Evolutionary conservation across 805 yeast genomes (phyloP).

Genomic region (Kodamaea kaohsiungensis): DNA sequence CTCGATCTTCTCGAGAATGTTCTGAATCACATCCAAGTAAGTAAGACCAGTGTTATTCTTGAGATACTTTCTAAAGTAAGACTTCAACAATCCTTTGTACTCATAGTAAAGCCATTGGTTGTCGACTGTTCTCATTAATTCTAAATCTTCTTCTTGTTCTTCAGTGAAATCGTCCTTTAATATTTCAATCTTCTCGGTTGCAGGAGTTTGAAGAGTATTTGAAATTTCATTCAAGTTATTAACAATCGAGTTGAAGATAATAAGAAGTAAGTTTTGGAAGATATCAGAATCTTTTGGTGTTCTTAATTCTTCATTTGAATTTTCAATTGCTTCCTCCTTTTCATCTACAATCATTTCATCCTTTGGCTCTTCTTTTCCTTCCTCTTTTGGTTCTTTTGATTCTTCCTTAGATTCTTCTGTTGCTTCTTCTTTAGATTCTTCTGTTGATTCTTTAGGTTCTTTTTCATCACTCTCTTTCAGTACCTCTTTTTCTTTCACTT

Average conservation of each 20-base stretch:
- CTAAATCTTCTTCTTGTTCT: conserved; percentile 24
- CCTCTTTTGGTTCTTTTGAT: background rate
- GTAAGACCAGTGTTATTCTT: conserved; percentile 13
- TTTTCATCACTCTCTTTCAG: no score
- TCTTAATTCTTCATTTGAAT: background rate
- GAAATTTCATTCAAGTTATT: conserved; percentile 31
- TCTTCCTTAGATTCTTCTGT: conserved; percentile 2
- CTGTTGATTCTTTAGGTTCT: background rate
- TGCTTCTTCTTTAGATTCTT: background rate
- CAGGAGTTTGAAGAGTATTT: conserved; percentile 15
- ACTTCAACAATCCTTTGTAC: conserved; percentile 42
- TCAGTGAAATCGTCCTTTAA: conserved; percentile 25
- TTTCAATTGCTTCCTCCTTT: background rate
- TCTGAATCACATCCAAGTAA: conserved; percentile 17
- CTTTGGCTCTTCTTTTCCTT: background rate
- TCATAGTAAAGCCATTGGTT: conserved; percentile 44
- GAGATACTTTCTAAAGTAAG: conserved; percentile 34
- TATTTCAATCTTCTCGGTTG: conserved; percentile 23
- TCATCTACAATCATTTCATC: background rate
- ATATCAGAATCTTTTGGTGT: conserved; percentile 5
- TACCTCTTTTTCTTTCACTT: background rate
- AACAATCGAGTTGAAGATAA: conserved; percentile 27
- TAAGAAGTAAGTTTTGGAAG: conserved; percentile 20
- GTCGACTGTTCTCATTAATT: conserved; percentile 29
- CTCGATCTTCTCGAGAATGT: conserved; percentile 18